Conservation (phyloP, 352 stramenopile genomes). For the Pythium insidiosum region DNA sequence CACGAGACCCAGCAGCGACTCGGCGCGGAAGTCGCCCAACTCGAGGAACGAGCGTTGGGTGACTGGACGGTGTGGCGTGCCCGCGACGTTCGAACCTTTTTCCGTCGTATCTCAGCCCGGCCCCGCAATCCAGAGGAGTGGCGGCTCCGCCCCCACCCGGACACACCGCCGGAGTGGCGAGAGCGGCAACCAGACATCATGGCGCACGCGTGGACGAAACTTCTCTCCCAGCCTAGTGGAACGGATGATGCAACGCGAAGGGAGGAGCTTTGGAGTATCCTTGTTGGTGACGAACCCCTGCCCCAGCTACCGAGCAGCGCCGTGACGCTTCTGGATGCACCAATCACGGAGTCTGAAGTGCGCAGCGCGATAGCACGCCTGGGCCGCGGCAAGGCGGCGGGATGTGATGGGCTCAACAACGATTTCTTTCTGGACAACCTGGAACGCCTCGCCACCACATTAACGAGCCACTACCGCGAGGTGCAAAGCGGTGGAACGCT, state of each 20-base stretch:
- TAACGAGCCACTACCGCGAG: not conserved
- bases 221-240: not conserved
- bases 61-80: too few species aligned
- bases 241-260: not conserved
- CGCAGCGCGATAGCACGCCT: not conserved
- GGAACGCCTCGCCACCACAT: not conserved
- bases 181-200: not conserved
- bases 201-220: not conserved
- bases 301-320: not conserved
- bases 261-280: not conserved
- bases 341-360: too few species aligned
- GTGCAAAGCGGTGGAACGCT: not conserved
- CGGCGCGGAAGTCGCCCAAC: too few species aligned
- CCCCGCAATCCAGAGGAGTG: not conserved
- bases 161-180: not conserved
- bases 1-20: too few species aligned
- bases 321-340: too few species aligned
- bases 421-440: constrained; percentile 7
- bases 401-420: constrained; percentile 5
- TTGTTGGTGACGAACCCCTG: not conserved
- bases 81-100: not conserved
- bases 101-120: not conserved
- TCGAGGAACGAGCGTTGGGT: too few species aligned
- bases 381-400: constrained; percentile 1
- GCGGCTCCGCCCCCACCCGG: not conserved